Evolutionary conservation across 129 eudicot genomes (phyloP), one percentile per base, ranked within the genome.

Genomic region (Calendula officinalis): DNA sequence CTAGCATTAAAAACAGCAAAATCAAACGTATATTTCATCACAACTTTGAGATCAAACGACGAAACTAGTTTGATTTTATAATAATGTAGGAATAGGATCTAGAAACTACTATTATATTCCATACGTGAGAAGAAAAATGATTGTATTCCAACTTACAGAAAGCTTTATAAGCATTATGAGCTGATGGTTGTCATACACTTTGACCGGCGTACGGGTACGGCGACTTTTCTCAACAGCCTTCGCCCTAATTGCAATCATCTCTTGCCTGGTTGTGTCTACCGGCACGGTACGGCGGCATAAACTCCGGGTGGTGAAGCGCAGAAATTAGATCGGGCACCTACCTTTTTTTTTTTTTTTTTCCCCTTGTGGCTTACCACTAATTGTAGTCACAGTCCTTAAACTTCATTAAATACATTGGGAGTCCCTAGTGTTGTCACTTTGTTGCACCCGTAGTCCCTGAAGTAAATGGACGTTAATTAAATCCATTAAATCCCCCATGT

Each of bases 1-100:
- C 42, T 53, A 27, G 49, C 60, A 50, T 40, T 5, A 11, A 34
- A 39, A 54, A 40, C 72, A 52, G 13, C 51, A 27, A 66, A 66
- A 48, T 12, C 6, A 45, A 45, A 51, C 6, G 70, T 49, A 50
- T 36, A 50, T 37, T 12, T 48, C 11, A 49, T 36, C 16, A 33
- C 40, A 46, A 30, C 5, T 36, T 35, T 8, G 52, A 44, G 8
- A 45, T 62, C 48, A 16, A 36, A 22, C 46, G 9, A 16, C 40
- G 9, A 27, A 41, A 42, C 11, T 10, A 14, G 39, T 7, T 45
- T 33, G n/a, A 14, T 8, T 45, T 6, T 45, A n/a, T 4, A 5
- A 34, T n/a, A 46, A 46, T 44, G 0, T 6, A 11, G 7, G 43
- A 17, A 35, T n/a, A 34, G 32, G 47, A 33, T 13, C 5, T 16